phyloP scores from a whole-genome alignment of 2,329 filamentous ascomycete genomes.

The Penicillium sp. region DNA sequence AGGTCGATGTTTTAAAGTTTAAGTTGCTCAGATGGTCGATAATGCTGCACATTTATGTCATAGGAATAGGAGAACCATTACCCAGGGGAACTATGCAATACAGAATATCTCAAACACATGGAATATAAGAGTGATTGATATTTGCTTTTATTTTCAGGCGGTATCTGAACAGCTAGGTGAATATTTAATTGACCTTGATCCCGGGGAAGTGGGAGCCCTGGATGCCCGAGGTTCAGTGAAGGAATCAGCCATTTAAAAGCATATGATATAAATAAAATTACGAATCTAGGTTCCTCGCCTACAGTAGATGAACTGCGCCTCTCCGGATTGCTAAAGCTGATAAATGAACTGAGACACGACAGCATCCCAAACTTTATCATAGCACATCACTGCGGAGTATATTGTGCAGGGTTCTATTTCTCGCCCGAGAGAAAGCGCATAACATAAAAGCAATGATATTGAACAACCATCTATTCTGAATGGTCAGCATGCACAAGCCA shows the following conservation, averaged over 20 bases:
- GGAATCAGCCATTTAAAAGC: neutral
- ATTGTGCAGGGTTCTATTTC: conserved; percentile 4
- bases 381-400: neutral
- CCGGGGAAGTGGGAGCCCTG: too few species aligned
- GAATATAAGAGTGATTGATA: neutral
- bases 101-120: neutral
- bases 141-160: too few species aligned
- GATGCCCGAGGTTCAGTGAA: neutral
- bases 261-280: too few species aligned
- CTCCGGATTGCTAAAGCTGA: neutral
- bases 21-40: neutral
- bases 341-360: neutral
- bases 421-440: conserved; percentile 13
- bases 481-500: neutral
- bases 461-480: neutral
- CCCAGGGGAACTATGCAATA: neutral
- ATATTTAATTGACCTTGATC: too few species aligned
- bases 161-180: too few species aligned
- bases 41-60: neutral
- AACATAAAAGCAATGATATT: neutral
- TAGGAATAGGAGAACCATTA: neutral
- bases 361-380: neutral
- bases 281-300: neutral
- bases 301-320: too few species aligned
- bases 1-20: conserved; percentile 12